Conservation (phyloP, 2,329 filamentous ascomycete genomes). For the Aplosporella prunicola region DNA sequence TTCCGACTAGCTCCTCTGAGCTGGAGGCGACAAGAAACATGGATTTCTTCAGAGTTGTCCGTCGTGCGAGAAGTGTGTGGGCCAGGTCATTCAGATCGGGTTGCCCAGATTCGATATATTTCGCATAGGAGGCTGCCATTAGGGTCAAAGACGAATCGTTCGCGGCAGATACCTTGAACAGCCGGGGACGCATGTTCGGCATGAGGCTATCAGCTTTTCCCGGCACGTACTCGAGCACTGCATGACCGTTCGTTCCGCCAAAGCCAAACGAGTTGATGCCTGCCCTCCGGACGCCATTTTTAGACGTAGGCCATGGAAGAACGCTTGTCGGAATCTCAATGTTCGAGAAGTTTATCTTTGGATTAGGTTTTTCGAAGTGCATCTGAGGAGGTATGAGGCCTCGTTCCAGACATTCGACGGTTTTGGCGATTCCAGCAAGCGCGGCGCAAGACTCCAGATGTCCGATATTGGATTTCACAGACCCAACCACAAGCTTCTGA, state of each 20-base stretch:
- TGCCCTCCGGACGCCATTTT: slow-evolving; percentile 8
- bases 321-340: slow-evolving; percentile 11
- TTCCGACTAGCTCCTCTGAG: no score
- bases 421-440: slow-evolving; percentile 21
- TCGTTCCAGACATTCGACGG: slow-evolving; percentile 17
- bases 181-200: no score
- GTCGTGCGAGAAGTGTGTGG: no score
- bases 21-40: no score
- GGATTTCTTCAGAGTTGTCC: no score
- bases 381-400: slow-evolving; percentile 16
- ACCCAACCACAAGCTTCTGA: no score
- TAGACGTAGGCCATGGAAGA: slow-evolving; percentile 11
- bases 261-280: slow-evolving; percentile 18
- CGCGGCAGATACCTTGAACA: no score
- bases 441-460: slow-evolving; percentile 22
- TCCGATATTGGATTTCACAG: slow-evolving; percentile 23
- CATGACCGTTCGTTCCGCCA: slow-evolving; percentile 21
- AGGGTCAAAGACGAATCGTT: no score
- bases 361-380: slow-evolving; percentile 13
- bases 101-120: no score
- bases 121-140: no score
- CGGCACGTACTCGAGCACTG: slow-evolving; percentile 16
- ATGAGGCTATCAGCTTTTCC: no score
- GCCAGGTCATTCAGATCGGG: no score
- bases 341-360: slow-evolving; percentile 11